Conservation (phyloP, 108 stramenopile genomes). For the Skeletonema grethae region DNA sequence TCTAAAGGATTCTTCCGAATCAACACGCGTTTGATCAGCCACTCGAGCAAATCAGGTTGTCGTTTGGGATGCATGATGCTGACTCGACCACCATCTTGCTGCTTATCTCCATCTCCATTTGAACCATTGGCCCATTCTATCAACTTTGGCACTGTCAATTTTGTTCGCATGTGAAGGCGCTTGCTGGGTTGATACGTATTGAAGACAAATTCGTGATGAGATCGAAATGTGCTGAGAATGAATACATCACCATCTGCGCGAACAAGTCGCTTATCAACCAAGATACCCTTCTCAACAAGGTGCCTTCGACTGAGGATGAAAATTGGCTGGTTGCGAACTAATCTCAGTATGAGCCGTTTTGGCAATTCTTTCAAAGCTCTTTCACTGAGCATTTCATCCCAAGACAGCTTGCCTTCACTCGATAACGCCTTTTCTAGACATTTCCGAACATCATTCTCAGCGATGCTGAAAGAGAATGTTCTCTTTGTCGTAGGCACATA, state of each 20-base stretch:
- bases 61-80: constrained; percentile 23
- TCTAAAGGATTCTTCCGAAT: constrained; percentile 37
- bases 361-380: constrained; percentile 21
- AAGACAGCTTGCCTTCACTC: constrained; percentile 32
- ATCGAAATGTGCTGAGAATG: constrained; percentile 44
- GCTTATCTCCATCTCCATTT: not conserved
- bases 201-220: constrained; percentile 47
- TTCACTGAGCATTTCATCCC: constrained; percentile 47
- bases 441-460: constrained; percentile 38
- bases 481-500: constrained; percentile 48
- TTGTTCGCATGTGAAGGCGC: constrained; percentile 26
- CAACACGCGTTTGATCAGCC: constrained; percentile 48
- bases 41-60: constrained; percentile 42
- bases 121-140: constrained; percentile 21
- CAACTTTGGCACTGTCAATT: constrained; percentile 16
- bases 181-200: constrained; percentile 43
- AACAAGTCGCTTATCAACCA: constrained; percentile 36
- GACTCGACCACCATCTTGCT: constrained; percentile 10
- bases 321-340: constrained; percentile 35
- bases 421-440: constrained; percentile 45
- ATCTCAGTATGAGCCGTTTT: constrained; percentile 32
- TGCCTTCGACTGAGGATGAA: constrained; percentile 49
- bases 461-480: constrained; percentile 35
- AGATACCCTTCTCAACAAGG: constrained; percentile 43
- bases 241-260: constrained; percentile 32